These are phyloP conservation scores for Musa schizocarpa DNA, from an alignment of 176 grass and related monocot species.

Conservation along the genomic window DNA sequence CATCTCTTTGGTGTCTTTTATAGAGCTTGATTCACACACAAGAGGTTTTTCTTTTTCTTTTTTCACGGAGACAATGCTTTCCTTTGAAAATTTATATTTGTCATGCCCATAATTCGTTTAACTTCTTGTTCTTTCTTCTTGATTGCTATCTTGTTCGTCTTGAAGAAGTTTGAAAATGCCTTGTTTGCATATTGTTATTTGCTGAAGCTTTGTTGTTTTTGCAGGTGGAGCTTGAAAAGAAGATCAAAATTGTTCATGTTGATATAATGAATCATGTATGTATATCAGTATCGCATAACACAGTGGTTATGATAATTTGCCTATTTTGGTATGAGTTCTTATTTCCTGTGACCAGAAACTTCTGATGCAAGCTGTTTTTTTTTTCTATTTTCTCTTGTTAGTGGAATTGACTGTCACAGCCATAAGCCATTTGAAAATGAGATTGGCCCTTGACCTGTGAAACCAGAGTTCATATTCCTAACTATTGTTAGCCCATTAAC, in stretches of 20 bases:
- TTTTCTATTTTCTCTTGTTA: background rate
- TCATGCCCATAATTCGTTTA: background rate
- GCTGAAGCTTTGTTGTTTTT: conserved; percentile 21
- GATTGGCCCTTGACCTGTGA: no score
- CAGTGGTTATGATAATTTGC: no score
- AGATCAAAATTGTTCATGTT: conserved; percentile 39
- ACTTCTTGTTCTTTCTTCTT: background rate
- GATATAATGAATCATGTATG: conserved; percentile 85
- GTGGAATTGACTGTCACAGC: no score
- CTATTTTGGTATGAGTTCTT: no score
- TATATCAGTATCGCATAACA: background rate
- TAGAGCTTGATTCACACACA: no score
- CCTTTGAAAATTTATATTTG: background rate
- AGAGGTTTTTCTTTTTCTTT: no score
- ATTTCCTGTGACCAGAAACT: no score
- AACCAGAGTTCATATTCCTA: background rate
- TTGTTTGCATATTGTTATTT: background rate
- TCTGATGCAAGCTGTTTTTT: no score
- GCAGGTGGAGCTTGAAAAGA: conserved; percentile 65
- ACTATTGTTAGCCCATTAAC: no score
- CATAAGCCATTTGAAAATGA: no score
- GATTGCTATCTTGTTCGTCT: background rate
- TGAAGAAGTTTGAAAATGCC: no score
- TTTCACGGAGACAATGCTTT: background rate
- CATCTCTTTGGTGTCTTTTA: no score